Conservation (phyloP, 116 monocot genomes). For the Trichopus zeylanicus region DNA sequence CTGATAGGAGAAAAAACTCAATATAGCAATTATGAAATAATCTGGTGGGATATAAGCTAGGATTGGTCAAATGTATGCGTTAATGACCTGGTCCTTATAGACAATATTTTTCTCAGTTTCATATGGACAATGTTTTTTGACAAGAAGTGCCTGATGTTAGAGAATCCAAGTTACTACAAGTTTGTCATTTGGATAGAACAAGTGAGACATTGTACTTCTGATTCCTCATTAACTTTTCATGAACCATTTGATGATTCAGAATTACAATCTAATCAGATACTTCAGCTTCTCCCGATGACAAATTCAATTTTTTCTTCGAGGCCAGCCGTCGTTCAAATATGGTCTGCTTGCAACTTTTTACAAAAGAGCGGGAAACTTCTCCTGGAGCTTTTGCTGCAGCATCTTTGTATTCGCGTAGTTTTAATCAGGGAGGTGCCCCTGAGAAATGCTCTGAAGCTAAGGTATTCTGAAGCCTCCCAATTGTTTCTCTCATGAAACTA, state of each 20-base stretch:
- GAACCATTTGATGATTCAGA: constrained; percentile 15
- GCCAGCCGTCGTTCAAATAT: constrained; percentile 70
- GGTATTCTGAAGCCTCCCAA: constrained; percentile 20
- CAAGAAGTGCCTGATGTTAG: too few species aligned
- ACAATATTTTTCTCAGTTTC: too few species aligned
- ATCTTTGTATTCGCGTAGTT: constrained; percentile 56
- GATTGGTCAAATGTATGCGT: too few species aligned
- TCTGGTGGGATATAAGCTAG: too few species aligned
- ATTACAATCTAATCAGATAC: constrained; percentile 38
- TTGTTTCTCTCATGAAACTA: constrained; percentile 1
- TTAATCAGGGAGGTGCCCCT: constrained; percentile 31
- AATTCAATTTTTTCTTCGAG: constrained; percentile 60
- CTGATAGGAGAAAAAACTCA: too few species aligned
- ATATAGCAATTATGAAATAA: too few species aligned
- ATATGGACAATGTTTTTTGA: too few species aligned
- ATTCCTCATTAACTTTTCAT: not conserved
- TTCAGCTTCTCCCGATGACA: constrained; percentile 54
- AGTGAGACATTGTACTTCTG: not conserved
- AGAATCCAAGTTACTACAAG: not conserved
- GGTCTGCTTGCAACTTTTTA: constrained; percentile 82
- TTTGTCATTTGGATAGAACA: not conserved
- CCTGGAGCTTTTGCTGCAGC: constrained; percentile 70
- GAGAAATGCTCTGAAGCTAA: constrained; percentile 29
- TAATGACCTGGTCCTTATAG: too few species aligned
- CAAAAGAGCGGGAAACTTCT: constrained; percentile 59